Base-by-base conservation (phyloP, 345 rosid species). In the Aquilaria malaccensis region DNA sequence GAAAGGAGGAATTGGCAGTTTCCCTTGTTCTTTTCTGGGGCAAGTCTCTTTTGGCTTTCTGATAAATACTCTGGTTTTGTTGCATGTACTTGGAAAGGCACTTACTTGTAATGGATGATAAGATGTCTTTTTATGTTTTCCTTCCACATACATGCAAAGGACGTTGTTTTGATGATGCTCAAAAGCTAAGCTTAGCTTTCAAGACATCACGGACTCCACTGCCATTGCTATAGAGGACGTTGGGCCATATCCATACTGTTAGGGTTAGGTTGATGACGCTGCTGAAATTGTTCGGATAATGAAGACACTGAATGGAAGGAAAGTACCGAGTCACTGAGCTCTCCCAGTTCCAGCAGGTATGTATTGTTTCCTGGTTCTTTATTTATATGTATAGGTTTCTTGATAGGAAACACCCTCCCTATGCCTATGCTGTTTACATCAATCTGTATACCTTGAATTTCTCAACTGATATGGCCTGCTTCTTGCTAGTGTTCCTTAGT, bases 321-420 rank as follows among this genome's bases (percentile, higher is more conserved):
- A 94, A 78, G 86, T 90, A 56, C 82, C 88, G 30, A 94, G 99
- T 70, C 99, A 94, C 99, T n/a, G 99, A 94, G 77, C 96, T 94
- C 70, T 22, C 1, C 22, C 22, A 22, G 22, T 94, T 94, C 76
- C 97, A 94, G 77, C 99, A 90, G 97, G 99, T 86, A 85, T 4
- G 99, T 86, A 85, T 4, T 76, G 7, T 52, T 3, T 46, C 22
- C 22, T 22, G 22, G 22, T 22, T 9, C 49, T 63, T 51, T 32
- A 41, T 60, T 49, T 48, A 4, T 43, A 65, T 41, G 5, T 11
- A 41, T 31, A 37, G 2, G 22, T 22, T 22, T 22, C 22, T 22
- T 22, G 22, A 22, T 22, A 22, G 22, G 22, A 22, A 22, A 22
- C 10, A 52, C 41, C 43, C 3, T 37, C 5, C 43, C 4, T 37